A percentile compares a stretch with the other conserved stretches of the same genome.
phyloP scores from a whole-genome alignment of 2,329 filamentous ascomycete species.

The Colletotrichum liriopes region DNA sequence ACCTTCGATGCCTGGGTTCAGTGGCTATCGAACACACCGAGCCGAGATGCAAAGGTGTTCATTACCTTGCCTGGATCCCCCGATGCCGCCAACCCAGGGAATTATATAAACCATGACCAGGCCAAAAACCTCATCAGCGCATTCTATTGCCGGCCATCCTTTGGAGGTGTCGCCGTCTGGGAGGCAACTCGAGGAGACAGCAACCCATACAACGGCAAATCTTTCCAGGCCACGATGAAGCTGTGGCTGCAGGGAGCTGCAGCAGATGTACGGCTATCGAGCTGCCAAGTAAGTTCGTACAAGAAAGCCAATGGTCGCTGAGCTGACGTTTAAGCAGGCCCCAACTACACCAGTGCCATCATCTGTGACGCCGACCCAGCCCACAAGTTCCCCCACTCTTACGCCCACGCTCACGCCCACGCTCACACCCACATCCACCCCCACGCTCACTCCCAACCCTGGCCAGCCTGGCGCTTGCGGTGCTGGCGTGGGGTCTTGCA shows the following conservation, averaged over 20 bases:
- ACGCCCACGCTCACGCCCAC: too few relatives aligned
- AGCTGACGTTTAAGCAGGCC: conserved; percentile 5
- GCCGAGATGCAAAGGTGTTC: conserved; percentile 49
- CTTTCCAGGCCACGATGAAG: conserved; percentile 40
- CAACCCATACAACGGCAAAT: conserved; percentile 41
- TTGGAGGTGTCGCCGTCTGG: conserved; percentile 52
- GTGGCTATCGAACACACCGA: conserved; percentile 47
- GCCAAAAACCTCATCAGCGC: conserved; percentile 47
- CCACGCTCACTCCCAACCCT: not conserved
- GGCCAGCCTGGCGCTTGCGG: conserved; percentile 33
- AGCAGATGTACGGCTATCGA: conserved; percentile 2
- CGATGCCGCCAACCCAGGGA: conserved; percentile 44
- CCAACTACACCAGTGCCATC: not conserved
- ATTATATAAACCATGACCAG: conserved; percentile 46
- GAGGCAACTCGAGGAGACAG: conserved; percentile 47
- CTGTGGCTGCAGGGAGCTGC: conserved; percentile 31
- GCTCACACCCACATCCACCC: not conserved
- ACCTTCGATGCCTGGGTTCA: conserved; percentile 51
- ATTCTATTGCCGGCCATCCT: conserved; percentile 47
- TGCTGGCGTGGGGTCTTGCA: conserved; percentile 21
- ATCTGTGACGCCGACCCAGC: not conserved
- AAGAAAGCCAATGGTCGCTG: not conserved
- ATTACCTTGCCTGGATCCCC: conserved; percentile 51
- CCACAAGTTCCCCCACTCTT: conserved; percentile 3
- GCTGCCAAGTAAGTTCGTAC: conserved; percentile 23